A percentile compares a stretch with the other conserved stretches of the same genome.
These are phyloP conservation scores for Elaeis guineensis DNA, from an alignment of 176 grass and related monocot genomes.

Conservation along the genomic window DNA sequence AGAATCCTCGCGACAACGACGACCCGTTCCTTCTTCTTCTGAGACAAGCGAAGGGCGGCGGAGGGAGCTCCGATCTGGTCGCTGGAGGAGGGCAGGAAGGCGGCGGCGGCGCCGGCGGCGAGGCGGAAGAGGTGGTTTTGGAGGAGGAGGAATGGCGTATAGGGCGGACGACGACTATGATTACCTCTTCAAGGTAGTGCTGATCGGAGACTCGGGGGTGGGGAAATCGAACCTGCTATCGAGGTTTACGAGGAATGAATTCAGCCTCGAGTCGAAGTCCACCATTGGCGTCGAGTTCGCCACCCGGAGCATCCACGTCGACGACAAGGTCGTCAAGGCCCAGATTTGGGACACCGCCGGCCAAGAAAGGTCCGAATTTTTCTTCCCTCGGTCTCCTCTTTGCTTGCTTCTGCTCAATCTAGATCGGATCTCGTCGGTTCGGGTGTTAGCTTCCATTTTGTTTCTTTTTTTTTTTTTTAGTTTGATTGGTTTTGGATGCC, in stretches of 20 bases:
- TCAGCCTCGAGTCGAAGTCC: conserved; percentile 8
- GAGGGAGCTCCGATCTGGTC: too few relatives aligned
- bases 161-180: conserved; percentile 7
- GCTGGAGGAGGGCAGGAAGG: too few relatives aligned
- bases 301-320: conserved; percentile 7
- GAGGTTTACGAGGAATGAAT: not conserved
- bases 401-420: not conserved
- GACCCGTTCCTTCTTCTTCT: too few relatives aligned
- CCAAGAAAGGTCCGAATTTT: not conserved
- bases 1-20: too few relatives aligned
- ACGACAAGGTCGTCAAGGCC: conserved; percentile 8
- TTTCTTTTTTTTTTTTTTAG: too few relatives aligned
- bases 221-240: conserved; percentile 11
- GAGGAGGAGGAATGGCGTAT: not conserved
- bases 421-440: not conserved
- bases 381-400: not conserved
- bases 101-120: too few relatives aligned
- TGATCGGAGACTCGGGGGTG: conserved; percentile 12
- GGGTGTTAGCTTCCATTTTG: not conserved
- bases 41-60: too few relatives aligned
- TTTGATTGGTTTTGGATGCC: too few relatives aligned
- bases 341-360: conserved; percentile 13
- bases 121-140: not conserved
- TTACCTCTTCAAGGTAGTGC: conserved; percentile 6
- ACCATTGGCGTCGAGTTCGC: conserved; percentile 11